Evolutionary conservation across 2,329 filamentous ascomycete genomes (phyloP).

Genomic region (Aspergillus niger): DNA sequence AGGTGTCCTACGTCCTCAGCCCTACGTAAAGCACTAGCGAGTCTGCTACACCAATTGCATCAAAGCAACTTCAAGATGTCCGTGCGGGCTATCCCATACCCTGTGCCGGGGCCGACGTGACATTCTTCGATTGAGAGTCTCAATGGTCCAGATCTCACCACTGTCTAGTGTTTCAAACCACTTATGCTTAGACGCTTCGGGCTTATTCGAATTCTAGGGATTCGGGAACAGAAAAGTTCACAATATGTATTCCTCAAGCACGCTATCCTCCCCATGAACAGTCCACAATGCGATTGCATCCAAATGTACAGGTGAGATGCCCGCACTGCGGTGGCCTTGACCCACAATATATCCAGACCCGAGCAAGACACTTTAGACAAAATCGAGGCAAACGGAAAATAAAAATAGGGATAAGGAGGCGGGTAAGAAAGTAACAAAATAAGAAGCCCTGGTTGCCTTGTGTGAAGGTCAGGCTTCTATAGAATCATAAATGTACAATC

Average conservation of each 20-base stretch:
- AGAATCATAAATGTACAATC: slow-evolving; percentile 17
- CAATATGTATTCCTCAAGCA: slow-evolving; percentile 8
- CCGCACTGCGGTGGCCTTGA: neutral
- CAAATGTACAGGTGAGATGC: slow-evolving; percentile 13
- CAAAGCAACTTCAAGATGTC: neutral
- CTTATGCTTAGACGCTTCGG: too few relatives aligned
- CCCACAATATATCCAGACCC: slow-evolving; percentile 11
- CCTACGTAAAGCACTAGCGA: neutral
- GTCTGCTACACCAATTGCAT: neutral
- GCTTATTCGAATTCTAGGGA: neutral
- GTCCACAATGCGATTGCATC: slow-evolving; percentile 1
- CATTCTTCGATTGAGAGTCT: too few relatives aligned
- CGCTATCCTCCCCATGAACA: slow-evolving; percentile 5
- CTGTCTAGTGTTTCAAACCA: too few relatives aligned
- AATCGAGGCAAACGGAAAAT: slow-evolving; percentile 1
- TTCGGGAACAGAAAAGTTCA: neutral
- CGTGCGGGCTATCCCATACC: neutral
- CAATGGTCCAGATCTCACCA: too few relatives aligned
- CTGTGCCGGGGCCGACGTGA: too few relatives aligned
- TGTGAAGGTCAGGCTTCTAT: neutral
- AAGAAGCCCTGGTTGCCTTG: slow-evolving; percentile 5
- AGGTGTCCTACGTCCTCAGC: neutral
- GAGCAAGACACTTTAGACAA: neutral
- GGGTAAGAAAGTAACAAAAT: slow-evolving; percentile 1
- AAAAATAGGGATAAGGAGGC: neutral